Conservation (phyloP, 2,329 filamentous ascomycete species). For the Fusarium falciforme region DNA sequence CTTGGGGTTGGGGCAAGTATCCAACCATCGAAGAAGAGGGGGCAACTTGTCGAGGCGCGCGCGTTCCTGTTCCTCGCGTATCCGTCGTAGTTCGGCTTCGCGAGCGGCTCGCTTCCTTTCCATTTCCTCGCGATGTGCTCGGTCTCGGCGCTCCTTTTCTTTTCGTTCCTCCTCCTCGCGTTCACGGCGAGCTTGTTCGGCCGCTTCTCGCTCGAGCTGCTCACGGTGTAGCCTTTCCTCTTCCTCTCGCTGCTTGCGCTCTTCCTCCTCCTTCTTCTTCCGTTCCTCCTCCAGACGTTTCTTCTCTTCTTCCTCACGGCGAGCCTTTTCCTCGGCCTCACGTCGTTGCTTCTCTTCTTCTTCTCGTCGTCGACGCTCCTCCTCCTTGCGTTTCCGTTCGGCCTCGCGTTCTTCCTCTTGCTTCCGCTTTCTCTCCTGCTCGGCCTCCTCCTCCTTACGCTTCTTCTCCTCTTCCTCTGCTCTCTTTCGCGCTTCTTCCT, state of each 20-base stretch:
- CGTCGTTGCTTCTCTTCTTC: constrained; percentile 51
- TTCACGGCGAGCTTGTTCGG: constrained; percentile 61
- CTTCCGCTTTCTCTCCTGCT: constrained; percentile 45
- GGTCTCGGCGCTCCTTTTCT: constrained; percentile 61
- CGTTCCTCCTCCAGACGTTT: constrained; percentile 53
- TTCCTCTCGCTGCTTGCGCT: constrained; percentile 55
- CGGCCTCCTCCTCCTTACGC: constrained; percentile 49
- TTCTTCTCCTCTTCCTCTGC: constrained; percentile 50
- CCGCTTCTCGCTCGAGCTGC: constrained; percentile 60
- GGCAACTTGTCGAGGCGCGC: constrained; percentile 68
- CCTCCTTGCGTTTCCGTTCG: constrained; percentile 52
- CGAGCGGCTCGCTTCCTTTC: constrained; percentile 62
- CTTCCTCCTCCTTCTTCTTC: constrained; percentile 53
- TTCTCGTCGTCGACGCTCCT: constrained; percentile 49
- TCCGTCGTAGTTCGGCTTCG: constrained; percentile 63
- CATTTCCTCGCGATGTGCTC: constrained; percentile 56
- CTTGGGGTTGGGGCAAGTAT: constrained; percentile 64
- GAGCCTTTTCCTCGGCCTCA: constrained; percentile 51
- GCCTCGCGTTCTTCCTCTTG: constrained; percentile 49
- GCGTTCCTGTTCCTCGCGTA: constrained; percentile 66
- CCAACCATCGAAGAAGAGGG: constrained; percentile 70
- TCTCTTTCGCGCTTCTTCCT: constrained; percentile 37
- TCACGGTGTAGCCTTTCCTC: constrained; percentile 59
- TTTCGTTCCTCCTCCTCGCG: constrained; percentile 65
- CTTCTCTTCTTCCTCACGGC: constrained; percentile 53